Conservation (phyloP, 768 basidiomycete genomes). For the Mycena filopes region DNA sequence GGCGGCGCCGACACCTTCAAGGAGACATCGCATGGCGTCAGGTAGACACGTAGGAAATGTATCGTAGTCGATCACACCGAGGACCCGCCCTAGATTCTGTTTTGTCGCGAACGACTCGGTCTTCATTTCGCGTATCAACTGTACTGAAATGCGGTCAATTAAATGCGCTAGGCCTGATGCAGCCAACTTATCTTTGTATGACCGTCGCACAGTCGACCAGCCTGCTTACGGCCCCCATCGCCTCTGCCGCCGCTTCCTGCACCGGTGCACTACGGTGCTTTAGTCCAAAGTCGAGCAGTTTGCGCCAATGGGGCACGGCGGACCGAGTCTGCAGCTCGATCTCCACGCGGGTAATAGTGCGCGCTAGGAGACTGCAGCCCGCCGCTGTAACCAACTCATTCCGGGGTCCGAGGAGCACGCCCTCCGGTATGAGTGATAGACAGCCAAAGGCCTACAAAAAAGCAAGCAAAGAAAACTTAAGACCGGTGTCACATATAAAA, state of each 20-base stretch:
- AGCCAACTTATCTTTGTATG: conserved; percentile 76
- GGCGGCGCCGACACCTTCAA: conserved; percentile 65
- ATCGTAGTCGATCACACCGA: conserved; percentile 77
- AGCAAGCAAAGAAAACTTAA: conserved; percentile 10
- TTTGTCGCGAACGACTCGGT: conserved; percentile 64
- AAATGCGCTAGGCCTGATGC: conserved; percentile 25
- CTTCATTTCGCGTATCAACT: conserved; percentile 71
- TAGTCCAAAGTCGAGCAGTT: conserved; percentile 76
- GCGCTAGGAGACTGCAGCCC: conserved; percentile 76
- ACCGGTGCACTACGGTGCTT: conserved; percentile 71
- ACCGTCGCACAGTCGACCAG: conserved; percentile 71
- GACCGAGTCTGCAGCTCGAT: conserved; percentile 52
- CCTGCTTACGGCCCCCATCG: conserved; percentile 75
- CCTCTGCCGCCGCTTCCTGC: conserved; percentile 81
- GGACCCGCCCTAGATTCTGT: conserved; percentile 76
- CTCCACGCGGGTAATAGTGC: conserved; percentile 68
- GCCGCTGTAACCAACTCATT: conserved; percentile 80
- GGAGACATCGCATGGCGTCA: conserved; percentile 66
- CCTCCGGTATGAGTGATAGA: conserved; percentile 65
- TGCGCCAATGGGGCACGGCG: conserved; percentile 69
- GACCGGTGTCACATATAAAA: not conserved
- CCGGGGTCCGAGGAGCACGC: conserved; percentile 69
- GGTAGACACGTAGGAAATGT: conserved; percentile 62
- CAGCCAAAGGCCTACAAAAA: conserved; percentile 70
- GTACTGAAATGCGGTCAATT: conserved; percentile 46